Evolutionary conservation across 2,329 filamentous ascomycete genomes (phyloP), one percentile per base, ranked within the genome.

Genomic region (Thyridium curvatum): DNA sequence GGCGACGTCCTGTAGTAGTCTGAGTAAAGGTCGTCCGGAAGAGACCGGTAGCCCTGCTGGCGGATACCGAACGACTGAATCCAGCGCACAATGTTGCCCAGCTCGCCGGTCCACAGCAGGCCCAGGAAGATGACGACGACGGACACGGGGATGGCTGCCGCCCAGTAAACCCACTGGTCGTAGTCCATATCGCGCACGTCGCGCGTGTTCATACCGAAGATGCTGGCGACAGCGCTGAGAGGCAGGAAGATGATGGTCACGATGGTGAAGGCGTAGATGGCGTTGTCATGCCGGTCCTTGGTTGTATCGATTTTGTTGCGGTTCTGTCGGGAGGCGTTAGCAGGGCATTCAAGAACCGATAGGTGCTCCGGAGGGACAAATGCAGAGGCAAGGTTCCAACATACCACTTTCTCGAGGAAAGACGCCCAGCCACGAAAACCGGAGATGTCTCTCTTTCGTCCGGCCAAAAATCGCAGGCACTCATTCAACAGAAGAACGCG

Each of bases 191-290:
- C 63, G 18, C 69, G 62, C 4, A 74, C 57, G 46, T 74, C 71
- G 35, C 53, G 55, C 4, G 69, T 70, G 50, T 75, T 74, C 68
- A 75, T 74, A 39, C 71, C 71, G 45, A 75, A 69, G 40, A 72
- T 64, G 48, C 64, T 67, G 10, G 68, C 64, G 3, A 72, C 59
- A 18, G 66, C 56, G 36, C 61, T 62, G 7, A 72, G 56, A 1
- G 70, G 69, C 12, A 73, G 50, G 45, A 72, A 73, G 33, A 73
- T 50, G 41, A 69, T 62, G 5, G 70, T 72, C 9, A 70, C 66
- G 35, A 72, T 59, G 4, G 70, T 72, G 41, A 73, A 72, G 31
- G 64, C 66, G 42, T 69, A 69, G 36, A 72, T 66, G 34, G 68
- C 66, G 30, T 62, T 62, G 39, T 71, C 68, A 39, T 72, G 65